Base-by-base conservation (phyloP, 768 basidiomycete species). In the Kwoniella sp. region DNA sequence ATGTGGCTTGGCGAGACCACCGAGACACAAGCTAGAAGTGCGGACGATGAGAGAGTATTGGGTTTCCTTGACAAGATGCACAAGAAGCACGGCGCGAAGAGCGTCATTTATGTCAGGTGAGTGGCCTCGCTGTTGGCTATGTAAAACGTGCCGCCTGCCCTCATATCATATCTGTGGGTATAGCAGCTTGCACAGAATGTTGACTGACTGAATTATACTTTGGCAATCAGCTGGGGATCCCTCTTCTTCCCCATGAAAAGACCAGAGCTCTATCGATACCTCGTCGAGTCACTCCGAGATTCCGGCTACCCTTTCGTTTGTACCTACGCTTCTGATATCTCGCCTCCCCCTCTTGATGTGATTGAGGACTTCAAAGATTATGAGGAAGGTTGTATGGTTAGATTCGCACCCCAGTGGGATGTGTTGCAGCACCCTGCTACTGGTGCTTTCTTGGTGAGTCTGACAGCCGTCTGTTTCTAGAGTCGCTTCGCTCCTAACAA, bases 401-500 rank as follows among this genome's bases (percentile, higher is more conserved):
- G 65, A 21, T 60, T 70, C 29, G 68, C 71, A 1, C 68, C 68
- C 15, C 71, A 73, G 36, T 68, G 63, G 63, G 60, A 68, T 40
- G 68, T 70, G 2, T 47, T 70, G 15, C 33, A 65, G 19, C 71
- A 73, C 24, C 50, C 54, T 17, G 71, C 71, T 19, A 58, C 55
- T 1, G 62, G 63, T 0, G 68, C 67, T 40, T 68, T 68, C 49
- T 60, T 70, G 27, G 67, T 68, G 24, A 51, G 67, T 49, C 10
- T n/a, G n/a, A 33, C 6, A 0, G 1, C 50, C 8, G 24, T 48
- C 30, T 22, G 15, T n/a, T n/a, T n/a, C n/a, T n/a, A n/a, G n/a
- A n/a, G n/a, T n/a, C n/a, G n/a, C n/a, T n/a, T n/a, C n/a, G n/a
- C n/a, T n/a, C n/a, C n/a, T n/a, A n/a, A n/a, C n/a, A n/a, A n/a